A percentile compares a stretch with the other conserved stretches of the same genome.
Evolutionary conservation across 176 grass and related monocot genomes (phyloP).

Genomic region (Oryza glumipatula): DNA sequence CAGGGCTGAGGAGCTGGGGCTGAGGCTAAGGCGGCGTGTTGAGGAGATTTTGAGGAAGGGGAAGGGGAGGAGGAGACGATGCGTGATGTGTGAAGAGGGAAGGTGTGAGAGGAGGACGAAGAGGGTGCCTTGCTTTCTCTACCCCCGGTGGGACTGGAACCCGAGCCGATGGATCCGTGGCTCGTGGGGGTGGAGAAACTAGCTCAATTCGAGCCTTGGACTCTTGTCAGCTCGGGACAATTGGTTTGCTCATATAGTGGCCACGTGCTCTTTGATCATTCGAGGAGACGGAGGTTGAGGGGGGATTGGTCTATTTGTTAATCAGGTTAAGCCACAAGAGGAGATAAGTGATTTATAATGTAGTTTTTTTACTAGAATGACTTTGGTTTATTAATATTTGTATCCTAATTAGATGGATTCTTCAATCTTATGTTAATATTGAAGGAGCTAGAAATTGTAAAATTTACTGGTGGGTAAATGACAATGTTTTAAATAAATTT

Average conservation of each 20-base stretch:
- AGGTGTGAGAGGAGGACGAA: background rate
- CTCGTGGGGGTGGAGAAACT: too few relatives aligned
- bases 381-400: background rate
- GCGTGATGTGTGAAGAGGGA: background rate
- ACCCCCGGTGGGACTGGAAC: background rate
- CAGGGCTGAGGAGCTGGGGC: too few relatives aligned
- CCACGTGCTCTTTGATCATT: background rate
- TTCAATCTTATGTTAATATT: background rate
- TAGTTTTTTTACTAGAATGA: background rate
- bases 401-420: background rate
- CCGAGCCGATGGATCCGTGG: background rate
- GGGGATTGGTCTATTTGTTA: background rate
- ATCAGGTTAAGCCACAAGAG: background rate
- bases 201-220: background rate
- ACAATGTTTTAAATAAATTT: too few relatives aligned
- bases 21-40: background rate
- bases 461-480: background rate
- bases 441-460: background rate
- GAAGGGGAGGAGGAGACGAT: background rate
- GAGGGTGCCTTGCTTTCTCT: background rate
- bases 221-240: background rate
- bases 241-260: background rate
- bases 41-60: slow-evolving; percentile 46
- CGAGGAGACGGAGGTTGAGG: background rate
- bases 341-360: background rate